These are phyloP conservation scores for Hygrocybe coccinea DNA, from an alignment of 768 basidiomycete genomes.

Conservation along the genomic window DNA sequence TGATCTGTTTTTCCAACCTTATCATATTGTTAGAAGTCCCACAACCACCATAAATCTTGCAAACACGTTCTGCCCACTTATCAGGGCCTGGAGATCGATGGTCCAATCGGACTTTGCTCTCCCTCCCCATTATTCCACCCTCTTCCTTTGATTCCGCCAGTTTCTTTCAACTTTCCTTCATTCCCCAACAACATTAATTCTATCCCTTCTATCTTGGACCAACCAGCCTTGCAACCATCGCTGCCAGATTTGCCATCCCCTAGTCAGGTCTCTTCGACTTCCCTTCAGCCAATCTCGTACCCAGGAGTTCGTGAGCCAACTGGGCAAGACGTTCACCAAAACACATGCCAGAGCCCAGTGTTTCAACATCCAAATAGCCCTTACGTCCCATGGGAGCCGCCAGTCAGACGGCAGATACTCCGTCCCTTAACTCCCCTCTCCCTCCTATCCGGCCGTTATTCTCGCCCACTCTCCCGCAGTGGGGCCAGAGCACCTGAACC, in stretches of 20 bases:
- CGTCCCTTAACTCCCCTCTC: slow-evolving; percentile 34
- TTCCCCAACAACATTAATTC: slow-evolving; percentile 28
- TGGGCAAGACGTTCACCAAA: background rate
- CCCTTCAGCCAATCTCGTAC: background rate
- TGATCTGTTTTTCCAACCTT: background rate
- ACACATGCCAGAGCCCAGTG: slow-evolving; percentile 29
- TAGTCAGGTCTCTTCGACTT: slow-evolving; percentile 6
- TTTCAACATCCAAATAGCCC: slow-evolving; percentile 51
- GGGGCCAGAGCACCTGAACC: slow-evolving; percentile 43
- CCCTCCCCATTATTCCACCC: slow-evolving; percentile 15
- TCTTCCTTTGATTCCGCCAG: slow-evolving; percentile 25
- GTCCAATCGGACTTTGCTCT: background rate
- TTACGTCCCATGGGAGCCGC: slow-evolving; percentile 48
- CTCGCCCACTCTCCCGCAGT: slow-evolving; percentile 32
- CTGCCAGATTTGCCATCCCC: slow-evolving; percentile 4
- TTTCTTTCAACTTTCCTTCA: slow-evolving; percentile 37
- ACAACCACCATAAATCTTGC: background rate
- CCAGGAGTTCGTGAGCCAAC: background rate
- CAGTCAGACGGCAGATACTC: slow-evolving; percentile 40
- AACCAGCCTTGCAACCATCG: background rate
- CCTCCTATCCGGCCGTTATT: slow-evolving; percentile 28
- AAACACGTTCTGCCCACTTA: background rate
- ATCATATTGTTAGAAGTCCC: background rate
- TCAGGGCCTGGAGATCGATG: background rate
- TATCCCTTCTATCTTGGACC: slow-evolving; percentile 11